phyloP scores from a whole-genome alignment of 2,329 filamentous ascomycete genomes.

The Epichloe sp. region DNA sequence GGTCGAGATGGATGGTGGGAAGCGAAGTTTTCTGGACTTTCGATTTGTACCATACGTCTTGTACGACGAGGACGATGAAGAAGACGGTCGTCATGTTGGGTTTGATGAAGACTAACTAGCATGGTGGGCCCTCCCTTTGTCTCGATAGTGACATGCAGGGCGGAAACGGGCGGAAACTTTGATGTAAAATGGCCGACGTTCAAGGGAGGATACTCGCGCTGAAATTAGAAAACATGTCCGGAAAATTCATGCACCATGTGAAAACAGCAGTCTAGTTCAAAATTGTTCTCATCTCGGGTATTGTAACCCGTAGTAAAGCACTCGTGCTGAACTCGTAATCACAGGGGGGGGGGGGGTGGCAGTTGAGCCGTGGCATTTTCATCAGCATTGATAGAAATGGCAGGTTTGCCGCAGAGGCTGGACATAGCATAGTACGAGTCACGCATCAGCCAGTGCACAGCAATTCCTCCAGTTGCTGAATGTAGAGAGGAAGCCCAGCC shows the following conservation, averaged over 20 bases:
- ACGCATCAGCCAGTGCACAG: neutral
- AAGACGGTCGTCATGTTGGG: neutral
- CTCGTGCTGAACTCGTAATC: neutral
- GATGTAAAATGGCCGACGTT: neutral
- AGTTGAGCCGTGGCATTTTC: neutral
- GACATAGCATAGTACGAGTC: neutral
- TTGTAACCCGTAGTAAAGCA: neutral
- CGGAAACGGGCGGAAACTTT: neutral
- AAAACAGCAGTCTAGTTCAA: no score
- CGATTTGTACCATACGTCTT: slow-evolving; percentile 62
- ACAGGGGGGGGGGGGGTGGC: no score
- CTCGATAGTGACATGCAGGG: neutral
- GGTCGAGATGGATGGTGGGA: slow-evolving; percentile 67
- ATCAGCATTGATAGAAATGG: neutral
- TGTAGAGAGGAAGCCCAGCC: neutral
- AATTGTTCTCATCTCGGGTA: no score
- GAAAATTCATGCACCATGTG: no score
- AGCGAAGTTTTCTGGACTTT: slow-evolving; percentile 68
- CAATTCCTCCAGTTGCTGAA: neutral
- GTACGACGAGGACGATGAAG: slow-evolving; percentile 32
- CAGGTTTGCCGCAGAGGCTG: neutral
- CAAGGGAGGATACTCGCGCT: neutral
- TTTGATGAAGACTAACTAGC: slow-evolving; percentile 7
- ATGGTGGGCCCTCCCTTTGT: neutral
- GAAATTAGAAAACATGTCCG: neutral